Conservation (phyloP, 805 yeast genomes). For the Spathaspora passalidarum region DNA sequence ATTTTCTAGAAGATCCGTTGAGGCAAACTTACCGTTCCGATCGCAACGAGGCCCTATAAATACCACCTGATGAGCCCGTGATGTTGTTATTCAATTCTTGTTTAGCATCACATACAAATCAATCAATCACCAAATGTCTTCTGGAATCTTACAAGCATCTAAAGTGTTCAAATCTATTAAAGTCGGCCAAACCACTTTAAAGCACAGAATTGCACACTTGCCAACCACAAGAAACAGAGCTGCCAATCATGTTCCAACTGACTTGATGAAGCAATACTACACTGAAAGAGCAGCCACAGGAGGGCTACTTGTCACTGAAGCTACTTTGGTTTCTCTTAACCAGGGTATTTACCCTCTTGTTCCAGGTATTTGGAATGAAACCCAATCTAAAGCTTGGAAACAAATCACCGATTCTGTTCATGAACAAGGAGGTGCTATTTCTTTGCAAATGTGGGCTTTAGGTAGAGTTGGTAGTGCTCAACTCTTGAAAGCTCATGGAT, state of each 20-base stretch:
- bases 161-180: conserved; percentile 29
- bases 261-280: conserved; percentile 25
- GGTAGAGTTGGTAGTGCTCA: conserved; percentile 40
- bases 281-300: conserved; percentile 28
- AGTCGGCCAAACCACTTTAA: conserved; percentile 26
- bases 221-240: conserved; percentile 28
- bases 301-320: conserved; percentile 29
- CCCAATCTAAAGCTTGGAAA: conserved; percentile 50
- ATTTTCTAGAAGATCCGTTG: too few species aligned
- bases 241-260: conserved; percentile 25
- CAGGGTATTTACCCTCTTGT: conserved; percentile 42
- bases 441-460: conserved; percentile 53
- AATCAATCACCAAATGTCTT: conserved; percentile 5
- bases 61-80: too few species aligned
- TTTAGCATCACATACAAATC: too few species aligned
- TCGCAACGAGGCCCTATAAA: too few species aligned
- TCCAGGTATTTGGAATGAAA: conserved; percentile 50
- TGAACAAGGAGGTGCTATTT: conserved; percentile 37
- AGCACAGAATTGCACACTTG: conserved; percentile 21
- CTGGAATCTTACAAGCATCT: conserved; percentile 8
- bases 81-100: too few species aligned
- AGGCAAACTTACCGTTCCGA: too few species aligned
- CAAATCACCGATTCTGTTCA: conserved; percentile 46
- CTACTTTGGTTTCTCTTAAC: conserved; percentile 26
- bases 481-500: conserved; percentile 22